phyloP scores from a whole-genome alignment of 116 monocot genomes.

The Cymodocea nodosa region DNA sequence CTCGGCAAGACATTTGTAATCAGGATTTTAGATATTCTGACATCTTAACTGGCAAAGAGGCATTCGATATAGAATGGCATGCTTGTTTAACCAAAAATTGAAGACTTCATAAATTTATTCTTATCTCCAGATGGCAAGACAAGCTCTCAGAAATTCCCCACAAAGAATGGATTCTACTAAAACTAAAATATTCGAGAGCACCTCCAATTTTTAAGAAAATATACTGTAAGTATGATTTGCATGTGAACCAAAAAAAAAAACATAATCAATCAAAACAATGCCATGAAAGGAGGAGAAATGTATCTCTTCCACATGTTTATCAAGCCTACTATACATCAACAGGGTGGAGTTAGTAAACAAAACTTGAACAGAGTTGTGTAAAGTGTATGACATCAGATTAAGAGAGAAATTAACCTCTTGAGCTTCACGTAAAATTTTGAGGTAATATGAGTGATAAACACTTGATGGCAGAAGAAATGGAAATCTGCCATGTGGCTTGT shows the following conservation, averaged over 20 bases:
- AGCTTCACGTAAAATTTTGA: conserved; percentile 61
- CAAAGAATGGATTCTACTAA: no score
- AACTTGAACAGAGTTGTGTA: neutral
- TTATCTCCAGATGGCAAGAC: no score
- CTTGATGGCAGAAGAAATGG: conserved; percentile 78
- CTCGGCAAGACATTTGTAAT: neutral
- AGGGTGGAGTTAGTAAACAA: neutral
- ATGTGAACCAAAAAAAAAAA: neutral
- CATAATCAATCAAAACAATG: neutral
- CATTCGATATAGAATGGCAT: no score
- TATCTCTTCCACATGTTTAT: neutral
- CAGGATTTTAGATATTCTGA: no score
- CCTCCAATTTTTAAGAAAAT: no score
- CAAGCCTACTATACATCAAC: neutral
- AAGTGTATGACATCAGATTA: neutral
- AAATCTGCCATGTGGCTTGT: conserved; percentile 60
- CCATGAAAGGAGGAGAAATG: neutral
- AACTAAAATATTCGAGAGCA: no score
- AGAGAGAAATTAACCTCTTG: conserved; percentile 38
- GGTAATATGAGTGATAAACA: conserved; percentile 65
- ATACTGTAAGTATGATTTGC: neutral
- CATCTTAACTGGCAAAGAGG: no score
- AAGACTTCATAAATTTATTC: no score
- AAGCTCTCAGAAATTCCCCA: no score
- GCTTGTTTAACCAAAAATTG: no score